Conservation (phyloP, 345 rosid species). For the Salix purpurea region DNA sequence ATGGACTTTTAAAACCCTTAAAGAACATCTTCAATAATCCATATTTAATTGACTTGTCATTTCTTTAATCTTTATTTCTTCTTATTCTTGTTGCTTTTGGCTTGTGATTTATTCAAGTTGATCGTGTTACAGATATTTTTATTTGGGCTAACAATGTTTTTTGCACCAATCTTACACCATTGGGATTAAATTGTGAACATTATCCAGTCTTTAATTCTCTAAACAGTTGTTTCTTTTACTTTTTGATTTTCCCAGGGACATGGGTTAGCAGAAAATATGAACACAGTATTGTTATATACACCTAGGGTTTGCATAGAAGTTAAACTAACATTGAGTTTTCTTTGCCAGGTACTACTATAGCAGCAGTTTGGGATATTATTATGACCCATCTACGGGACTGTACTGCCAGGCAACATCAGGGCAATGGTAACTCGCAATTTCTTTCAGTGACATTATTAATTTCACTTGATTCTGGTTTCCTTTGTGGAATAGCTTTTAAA, state of each 20-base stretch:
- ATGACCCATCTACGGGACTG: slow-evolving; percentile 75
- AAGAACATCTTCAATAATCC: neutral
- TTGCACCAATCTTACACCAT: neutral
- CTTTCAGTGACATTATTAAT: neutral
- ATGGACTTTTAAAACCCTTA: neutral
- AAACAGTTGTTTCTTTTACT: neutral
- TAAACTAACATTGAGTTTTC: neutral
- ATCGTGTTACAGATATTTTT: neutral
- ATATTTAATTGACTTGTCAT: neutral
- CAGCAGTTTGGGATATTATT: slow-evolving; percentile 83
- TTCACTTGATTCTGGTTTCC: neutral
- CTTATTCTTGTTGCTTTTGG: neutral
- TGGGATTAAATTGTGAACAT: neutral
- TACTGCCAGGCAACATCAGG: slow-evolving; percentile 80
- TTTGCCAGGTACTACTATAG: slow-evolving; percentile 85
- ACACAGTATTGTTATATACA: neutral
- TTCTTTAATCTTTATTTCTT: neutral
- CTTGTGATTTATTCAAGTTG: neutral
- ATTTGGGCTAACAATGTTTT: neutral
- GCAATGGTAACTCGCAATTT: slow-evolving; percentile 53
- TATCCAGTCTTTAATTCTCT: neutral
- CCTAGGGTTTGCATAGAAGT: neutral
- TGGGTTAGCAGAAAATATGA: neutral
- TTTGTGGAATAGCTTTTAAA: slow-evolving; percentile 4
- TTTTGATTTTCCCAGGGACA: neutral